Evolutionary conservation across 2,329 filamentous ascomycete genomes (phyloP), one percentile per base, ranked within the genome.

Genomic region (Alternaria ventricosa): DNA sequence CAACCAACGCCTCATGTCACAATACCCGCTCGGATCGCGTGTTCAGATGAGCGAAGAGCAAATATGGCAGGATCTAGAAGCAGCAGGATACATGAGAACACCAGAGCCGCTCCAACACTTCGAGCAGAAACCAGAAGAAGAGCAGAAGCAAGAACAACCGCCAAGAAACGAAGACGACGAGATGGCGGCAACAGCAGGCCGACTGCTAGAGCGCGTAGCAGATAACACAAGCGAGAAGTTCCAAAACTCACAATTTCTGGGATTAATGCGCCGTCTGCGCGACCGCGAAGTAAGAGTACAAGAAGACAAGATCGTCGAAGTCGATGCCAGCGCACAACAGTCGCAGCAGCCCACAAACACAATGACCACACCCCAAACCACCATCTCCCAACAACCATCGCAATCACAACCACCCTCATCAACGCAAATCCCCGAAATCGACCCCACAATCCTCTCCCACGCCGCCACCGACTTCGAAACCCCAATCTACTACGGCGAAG

Each of bases 171-270:
- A 90, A 55, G 85, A 88, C 23, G 88, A 93, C 66, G 92, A 91
- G 47, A 85, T 96, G 27, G 89, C 91, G 20, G 84, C 84, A 44
- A 94, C 92, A 2, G 93, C 93, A 6, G 89, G 87, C 15, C 84
- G 90, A 62, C 84, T 96, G 5, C 83, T 96, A 6, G 85, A 90
- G 57, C 89, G 88, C 41, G 87, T 96, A 12, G 84, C 87, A 20
- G 84, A 89, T 70, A 90, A 95, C 69, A 86, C 88, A 61, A 90
- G 87, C 59, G 82, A 88, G 50, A 95, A 95, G 75, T 96, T 96
- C 78, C 88, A 89, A 71, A 88, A 94, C 74, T 94, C 92, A 69
- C 87, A 87, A 62, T 96, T 96, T 74, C 81, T 95, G 1, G 84
- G 87, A 5, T 82, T 96, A 49, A 96, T 96, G 92, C 87, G 91